Evolutionary conservation across 108 stramenopile genomes (phyloP).

Genomic region (Nitzschia sp.): DNA sequence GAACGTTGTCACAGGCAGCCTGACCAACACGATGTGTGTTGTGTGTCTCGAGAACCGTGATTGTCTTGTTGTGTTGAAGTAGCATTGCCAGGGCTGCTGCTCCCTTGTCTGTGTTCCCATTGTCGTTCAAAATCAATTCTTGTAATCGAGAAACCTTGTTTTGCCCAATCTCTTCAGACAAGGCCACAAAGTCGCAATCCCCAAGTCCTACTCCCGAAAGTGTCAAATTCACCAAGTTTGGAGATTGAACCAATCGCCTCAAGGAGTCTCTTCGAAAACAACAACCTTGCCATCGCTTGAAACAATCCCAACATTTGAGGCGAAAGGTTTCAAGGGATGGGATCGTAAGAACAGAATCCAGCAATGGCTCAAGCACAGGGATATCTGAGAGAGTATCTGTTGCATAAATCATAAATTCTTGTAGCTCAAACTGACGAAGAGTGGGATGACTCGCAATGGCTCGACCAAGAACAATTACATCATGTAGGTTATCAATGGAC

Average conservation of each 20-base stretch:
- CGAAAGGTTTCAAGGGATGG: not conserved
- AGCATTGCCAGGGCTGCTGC: constrained; percentile 1
- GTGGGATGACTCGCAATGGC: constrained; percentile 10
- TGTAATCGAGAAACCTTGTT: constrained; percentile 3
- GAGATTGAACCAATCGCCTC: not conserved
- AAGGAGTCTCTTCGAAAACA: not conserved
- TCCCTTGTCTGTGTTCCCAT: constrained; percentile 16
- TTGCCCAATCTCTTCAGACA: constrained; percentile 9
- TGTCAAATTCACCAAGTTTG: not conserved
- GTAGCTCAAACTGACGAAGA: constrained; percentile 1
- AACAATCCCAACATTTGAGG: constrained; percentile 7
- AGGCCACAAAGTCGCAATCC: constrained; percentile 15
- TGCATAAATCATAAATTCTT: constrained; percentile 14
- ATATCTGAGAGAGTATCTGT: not conserved
- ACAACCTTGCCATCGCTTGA: not conserved
- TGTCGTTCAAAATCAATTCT: constrained; percentile 19
- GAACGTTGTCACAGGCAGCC: constrained; percentile 5
- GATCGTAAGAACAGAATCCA: not conserved
- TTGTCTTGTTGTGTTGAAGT: constrained; percentile 1
- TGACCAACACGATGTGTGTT: not conserved
- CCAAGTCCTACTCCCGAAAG: constrained; percentile 10
- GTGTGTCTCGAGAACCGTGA: constrained; percentile 6
- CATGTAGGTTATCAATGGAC: constrained; percentile 16
- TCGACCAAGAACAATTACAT: constrained; percentile 1
- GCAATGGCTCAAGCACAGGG: constrained; percentile 14